Conservation (phyloP, 208 protist genomes). For the Acanthamoeba pearcei region DNA sequence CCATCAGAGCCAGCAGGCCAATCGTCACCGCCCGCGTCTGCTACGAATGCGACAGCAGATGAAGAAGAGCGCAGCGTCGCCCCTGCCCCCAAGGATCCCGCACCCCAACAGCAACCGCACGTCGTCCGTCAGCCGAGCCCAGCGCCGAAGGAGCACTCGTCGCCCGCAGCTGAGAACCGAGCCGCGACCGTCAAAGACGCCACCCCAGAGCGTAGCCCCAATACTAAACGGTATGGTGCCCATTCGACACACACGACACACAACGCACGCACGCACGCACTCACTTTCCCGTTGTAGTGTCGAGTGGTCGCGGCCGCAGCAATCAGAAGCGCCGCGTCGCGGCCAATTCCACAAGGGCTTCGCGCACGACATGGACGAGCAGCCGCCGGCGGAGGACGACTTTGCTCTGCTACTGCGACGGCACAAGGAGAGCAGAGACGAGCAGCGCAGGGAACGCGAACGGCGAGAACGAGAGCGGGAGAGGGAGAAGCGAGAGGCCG, state of each 20-base stretch:
- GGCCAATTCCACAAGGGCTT: not conserved
- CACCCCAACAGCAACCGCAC: too few relatives aligned
- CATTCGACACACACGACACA: too few relatives aligned
- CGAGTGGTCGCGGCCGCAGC: not conserved
- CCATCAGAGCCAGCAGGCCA: too few relatives aligned
- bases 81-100: too few relatives aligned
- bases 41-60: too few relatives aligned
- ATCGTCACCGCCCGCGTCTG: too few relatives aligned
- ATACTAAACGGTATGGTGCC: not conserved
- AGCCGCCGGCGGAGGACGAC: not conserved
- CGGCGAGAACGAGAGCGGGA: slow-evolving; percentile 10
- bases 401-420: not conserved
- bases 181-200: not conserved
- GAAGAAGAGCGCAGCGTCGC: too few relatives aligned
- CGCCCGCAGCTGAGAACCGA: too few relatives aligned
- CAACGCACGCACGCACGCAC: too few relatives aligned
- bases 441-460: slow-evolving; percentile 39
- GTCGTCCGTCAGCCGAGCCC: too few relatives aligned
- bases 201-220: not conserved
- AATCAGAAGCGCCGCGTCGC: not conserved
- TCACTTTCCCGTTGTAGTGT: too few relatives aligned
- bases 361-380: not conserved
- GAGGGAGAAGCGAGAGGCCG: not conserved
- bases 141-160: too few relatives aligned
- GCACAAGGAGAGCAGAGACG: slow-evolving; percentile 3